These are phyloP conservation scores for Aegilops longissima DNA, from an alignment of 176 grass and related monocot species.

Conservation along the genomic window DNA sequence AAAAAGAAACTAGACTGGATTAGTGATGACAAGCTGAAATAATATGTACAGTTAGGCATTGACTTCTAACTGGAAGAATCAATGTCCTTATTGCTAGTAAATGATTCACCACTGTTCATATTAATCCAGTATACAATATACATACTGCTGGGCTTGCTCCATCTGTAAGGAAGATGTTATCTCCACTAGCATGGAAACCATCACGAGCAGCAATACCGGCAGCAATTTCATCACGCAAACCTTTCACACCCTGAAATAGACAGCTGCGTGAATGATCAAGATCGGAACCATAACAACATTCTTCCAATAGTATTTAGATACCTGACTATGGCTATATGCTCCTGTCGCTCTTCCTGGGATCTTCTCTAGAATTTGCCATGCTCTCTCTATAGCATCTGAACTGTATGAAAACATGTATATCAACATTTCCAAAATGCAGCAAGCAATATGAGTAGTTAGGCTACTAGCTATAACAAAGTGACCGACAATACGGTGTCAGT, in stretches of 20 bases:
- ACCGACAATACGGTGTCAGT: not conserved
- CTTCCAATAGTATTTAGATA: conserved; percentile 36
- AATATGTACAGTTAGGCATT: not conserved
- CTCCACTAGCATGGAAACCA: conserved; percentile 77
- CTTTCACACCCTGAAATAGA: conserved; percentile 79
- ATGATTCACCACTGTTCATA: not conserved
- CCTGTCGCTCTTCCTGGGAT: conserved; percentile 86
- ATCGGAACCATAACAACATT: conserved; percentile 14
- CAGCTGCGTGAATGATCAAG: conserved; percentile 18
- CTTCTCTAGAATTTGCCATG: conserved; percentile 78
- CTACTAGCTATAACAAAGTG: conserved; percentile 10
- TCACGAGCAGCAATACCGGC: conserved; percentile 81
- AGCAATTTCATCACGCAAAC: conserved; percentile 92
- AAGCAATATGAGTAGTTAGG: not conserved
- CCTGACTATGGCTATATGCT: conserved; percentile 94
- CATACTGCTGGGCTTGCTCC: conserved; percentile 92
- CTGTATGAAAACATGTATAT: conserved; percentile 54
- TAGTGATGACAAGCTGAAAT: conserved; percentile 5
- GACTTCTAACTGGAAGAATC: not conserved
- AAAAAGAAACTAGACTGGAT: conserved; percentile 20
- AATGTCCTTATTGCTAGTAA: conserved; percentile 15
- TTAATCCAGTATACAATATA: conserved; percentile 17
- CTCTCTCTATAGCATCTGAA: conserved; percentile 95
- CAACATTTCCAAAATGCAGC: conserved; percentile 9
- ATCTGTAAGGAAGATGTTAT: conserved; percentile 92